A percentile compares a stretch with the other conserved stretches of the same genome.
Evolutionary conservation across 2,329 filamentous ascomycete genomes (phyloP).

Genomic region (Plenodomus tracheiphilus): DNA sequence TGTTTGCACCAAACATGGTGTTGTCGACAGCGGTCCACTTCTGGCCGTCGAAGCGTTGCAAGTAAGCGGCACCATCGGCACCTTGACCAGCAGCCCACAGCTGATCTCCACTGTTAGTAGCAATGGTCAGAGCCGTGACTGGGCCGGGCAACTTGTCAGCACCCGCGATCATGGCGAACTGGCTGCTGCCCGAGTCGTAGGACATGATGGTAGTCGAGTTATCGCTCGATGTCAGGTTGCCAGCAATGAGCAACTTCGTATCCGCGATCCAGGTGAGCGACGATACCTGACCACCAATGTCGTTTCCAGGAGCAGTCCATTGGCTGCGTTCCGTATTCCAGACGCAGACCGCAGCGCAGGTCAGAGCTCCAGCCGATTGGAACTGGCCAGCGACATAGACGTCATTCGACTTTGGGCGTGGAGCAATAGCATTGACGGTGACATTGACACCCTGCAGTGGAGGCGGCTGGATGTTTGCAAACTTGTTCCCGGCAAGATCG

Average conservation of each 20-base stretch:
- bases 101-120: conserved; percentile 69
- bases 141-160: conserved; percentile 75
- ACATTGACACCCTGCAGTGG: conserved; percentile 70
- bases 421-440: conserved; percentile 75
- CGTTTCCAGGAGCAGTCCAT: conserved; percentile 79
- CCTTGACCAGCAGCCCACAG: conserved; percentile 82
- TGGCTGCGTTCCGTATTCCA: conserved; percentile 71
- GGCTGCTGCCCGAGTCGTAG: conserved; percentile 69
- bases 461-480: conserved; percentile 70
- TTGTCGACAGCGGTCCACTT: conserved; percentile 67
- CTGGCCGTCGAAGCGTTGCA: conserved; percentile 80
- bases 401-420: conserved; percentile 69
- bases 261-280: conserved; percentile 76
- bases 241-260: conserved; percentile 74
- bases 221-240: conserved; percentile 70
- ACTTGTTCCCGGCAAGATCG: conserved; percentile 68
- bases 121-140: conserved; percentile 74
- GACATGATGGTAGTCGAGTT: conserved; percentile 69
- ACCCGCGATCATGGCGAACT: conserved; percentile 67
- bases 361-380: conserved; percentile 77
- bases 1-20: conserved; percentile 62
- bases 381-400: conserved; percentile 89
- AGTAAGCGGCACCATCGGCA: conserved; percentile 69
- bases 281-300: conserved; percentile 70
- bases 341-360: conserved; percentile 79